Conservation (phyloP, 2,329 filamentous ascomycete species). For the Fusarium albosuccineum region DNA sequence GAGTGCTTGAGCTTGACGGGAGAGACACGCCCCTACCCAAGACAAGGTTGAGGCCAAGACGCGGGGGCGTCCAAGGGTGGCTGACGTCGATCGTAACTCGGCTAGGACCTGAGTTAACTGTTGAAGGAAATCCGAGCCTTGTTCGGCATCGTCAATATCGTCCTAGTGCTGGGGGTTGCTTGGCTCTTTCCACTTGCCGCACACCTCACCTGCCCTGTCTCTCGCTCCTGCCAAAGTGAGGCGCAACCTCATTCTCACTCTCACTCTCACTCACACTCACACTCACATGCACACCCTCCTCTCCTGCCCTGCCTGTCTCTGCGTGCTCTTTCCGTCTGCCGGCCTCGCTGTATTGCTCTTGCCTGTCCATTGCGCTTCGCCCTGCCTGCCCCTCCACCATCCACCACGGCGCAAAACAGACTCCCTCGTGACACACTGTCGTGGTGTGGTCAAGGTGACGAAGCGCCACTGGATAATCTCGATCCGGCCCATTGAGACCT, state of each 20-base stretch:
- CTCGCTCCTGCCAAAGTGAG: conserved; percentile 1
- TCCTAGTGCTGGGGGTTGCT: conserved; percentile 26
- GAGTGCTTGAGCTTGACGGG: neutral
- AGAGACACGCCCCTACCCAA: neutral
- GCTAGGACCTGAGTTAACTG: conserved; percentile 42
- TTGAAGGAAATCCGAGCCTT: conserved; percentile 40
- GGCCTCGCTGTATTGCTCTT: neutral
- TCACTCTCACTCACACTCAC: neutral
- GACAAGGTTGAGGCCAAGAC: conserved; percentile 13
- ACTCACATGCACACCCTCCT: no score
- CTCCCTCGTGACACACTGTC: conserved; percentile 18
- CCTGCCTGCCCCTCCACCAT: neutral
- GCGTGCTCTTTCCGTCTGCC: no score
- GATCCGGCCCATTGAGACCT: conserved; percentile 3
- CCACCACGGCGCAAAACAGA: neutral
- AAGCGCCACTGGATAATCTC: conserved; percentile 10
- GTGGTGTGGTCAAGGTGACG: conserved; percentile 22
- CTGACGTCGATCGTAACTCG: conserved; percentile 29
- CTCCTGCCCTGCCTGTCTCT: no score
- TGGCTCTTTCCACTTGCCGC: neutral
- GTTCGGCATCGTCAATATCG: conserved; percentile 37
- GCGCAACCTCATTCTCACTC: conserved; percentile 9
- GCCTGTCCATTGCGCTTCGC: neutral
- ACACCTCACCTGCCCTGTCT: neutral
- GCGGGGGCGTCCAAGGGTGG: conserved; percentile 17